Percentiles rank a stretch among this genome's conserved stretches.
Conservation (phyloP, 202 grass and related monocot species). For the Digitaria exilis region DNA sequence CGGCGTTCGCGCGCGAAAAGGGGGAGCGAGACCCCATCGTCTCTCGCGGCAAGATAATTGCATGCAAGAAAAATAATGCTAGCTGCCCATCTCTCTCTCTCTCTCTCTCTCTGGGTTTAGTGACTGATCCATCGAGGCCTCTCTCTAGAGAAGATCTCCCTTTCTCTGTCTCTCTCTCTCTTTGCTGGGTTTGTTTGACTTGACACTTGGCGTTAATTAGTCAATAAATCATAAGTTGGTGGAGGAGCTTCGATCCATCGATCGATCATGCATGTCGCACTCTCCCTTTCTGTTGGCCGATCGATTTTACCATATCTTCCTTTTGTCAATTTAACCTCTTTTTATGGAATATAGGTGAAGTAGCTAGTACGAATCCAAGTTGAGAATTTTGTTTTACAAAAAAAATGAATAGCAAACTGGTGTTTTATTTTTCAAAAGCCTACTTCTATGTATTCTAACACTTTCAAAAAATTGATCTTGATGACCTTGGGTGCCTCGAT, state of each 20-base stretch:
- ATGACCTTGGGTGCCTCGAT: neutral
- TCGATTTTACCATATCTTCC: slow-evolving; percentile 38
- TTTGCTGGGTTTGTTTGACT: slow-evolving; percentile 25
- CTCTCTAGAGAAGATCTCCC: neutral
- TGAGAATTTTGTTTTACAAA: neutral
- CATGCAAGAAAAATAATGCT: slow-evolving; percentile 32
- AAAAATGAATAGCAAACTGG: neutral
- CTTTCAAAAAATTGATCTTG: neutral
- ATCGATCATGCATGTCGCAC: slow-evolving; percentile 28
- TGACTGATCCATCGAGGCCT: neutral
- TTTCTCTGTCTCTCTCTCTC: neutral
- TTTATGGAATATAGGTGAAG: slow-evolving; percentile 20
- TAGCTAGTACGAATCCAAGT: neutral
- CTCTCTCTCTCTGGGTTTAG: neutral
- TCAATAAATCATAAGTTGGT: slow-evolving; percentile 29
- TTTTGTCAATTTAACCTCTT: neutral
- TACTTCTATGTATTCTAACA: neutral
- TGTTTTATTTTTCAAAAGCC: too few relatives aligned
- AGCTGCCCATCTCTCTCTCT: neutral
- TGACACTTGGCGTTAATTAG: slow-evolving; percentile 25
- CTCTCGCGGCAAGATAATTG: slow-evolving; percentile 23
- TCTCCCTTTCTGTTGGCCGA: slow-evolving; percentile 34
- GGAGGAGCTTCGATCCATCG: slow-evolving; percentile 2
- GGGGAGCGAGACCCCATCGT: neutral
- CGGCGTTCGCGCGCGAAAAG: neutral